Evolutionary conservation across 2,329 filamentous ascomycete species (phyloP), one percentile per base, ranked within the genome.

Genomic region (Beauveria sp.): DNA sequence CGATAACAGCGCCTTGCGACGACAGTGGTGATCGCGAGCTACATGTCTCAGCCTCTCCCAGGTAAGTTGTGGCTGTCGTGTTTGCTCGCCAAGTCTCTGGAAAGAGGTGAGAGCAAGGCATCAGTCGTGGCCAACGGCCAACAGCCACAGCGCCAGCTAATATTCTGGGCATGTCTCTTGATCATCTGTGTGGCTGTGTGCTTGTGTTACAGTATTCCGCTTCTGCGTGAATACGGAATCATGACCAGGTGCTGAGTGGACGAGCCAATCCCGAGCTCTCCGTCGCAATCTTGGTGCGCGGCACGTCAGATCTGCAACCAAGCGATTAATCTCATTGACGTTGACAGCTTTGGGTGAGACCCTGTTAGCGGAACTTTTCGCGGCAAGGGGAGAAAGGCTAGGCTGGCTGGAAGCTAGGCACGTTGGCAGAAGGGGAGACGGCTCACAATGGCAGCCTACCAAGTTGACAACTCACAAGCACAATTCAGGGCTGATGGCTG

Each of bases 271-370:
- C 12, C 5, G 34, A 38, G 34, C 34, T 38, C 47, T 59, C 47
- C 46, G 46, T 59, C 47, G 57, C 30, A 59, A 60, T 51, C 28
- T 28, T 34, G 38, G 57, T 50, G 49, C 45, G 49, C 49, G 46
- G 40, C 12, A 52, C 10, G 40, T 45, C 40, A 46, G 57, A 60
- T 60, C 57, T 60, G 57, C 57, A 60, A 40, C 57, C 57, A 60
- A 40, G 9, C 22, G 22, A 43, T 28, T 26, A 24, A 30, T 55
- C 20, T 55, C 24, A 55, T 26, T 3, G 12, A 24, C 46, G 47
- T 59, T 59, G 57, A 52, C 57, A 24, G 22, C 22, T 24, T 22
- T 24, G 47, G 58, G 49, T 60, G 45, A 47, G 12, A 47, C 4
- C 10, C 30, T 34, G 30, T 34, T 12, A 34, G 30, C 12, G 30